Conservation (phyloP, 352 stramenopile genomes). For the Phytophthora melonis region DNA sequence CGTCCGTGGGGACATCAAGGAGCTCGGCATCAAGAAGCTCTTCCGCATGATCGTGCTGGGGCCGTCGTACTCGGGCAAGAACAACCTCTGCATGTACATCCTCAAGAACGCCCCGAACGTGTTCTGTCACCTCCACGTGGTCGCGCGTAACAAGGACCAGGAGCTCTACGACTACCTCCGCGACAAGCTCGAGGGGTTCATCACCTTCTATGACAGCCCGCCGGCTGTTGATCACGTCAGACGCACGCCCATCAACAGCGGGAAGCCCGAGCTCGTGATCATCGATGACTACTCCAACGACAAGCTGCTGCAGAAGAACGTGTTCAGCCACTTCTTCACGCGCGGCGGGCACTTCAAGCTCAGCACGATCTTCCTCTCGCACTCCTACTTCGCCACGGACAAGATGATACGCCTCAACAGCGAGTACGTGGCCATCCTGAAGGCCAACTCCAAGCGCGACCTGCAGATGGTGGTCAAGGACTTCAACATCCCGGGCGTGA, state of each 20-base stretch:
- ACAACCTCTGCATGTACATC: background rate
- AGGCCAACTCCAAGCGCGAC: slow-evolving; percentile 26
- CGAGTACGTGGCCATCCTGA: slow-evolving; percentile 13
- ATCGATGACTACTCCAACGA: slow-evolving; percentile 33
- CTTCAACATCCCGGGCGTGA: slow-evolving; percentile 16
- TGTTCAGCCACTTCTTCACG: slow-evolving; percentile 4
- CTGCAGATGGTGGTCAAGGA: slow-evolving; percentile 27
- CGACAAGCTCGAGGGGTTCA: slow-evolving; percentile 34
- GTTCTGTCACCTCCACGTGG: slow-evolving; percentile 11
- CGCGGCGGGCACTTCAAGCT: slow-evolving; percentile 14
- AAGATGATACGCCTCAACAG: background rate
- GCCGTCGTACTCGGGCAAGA: slow-evolving; percentile 25
- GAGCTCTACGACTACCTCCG: slow-evolving; percentile 29
- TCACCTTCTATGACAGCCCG: slow-evolving; percentile 11
- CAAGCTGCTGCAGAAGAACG: slow-evolving; percentile 16
- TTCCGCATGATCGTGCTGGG: slow-evolving; percentile 30
- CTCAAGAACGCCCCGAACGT: slow-evolving; percentile 4
- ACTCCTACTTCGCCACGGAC: background rate
- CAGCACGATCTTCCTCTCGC: slow-evolving; percentile 8
- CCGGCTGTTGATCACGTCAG: slow-evolving; percentile 15
- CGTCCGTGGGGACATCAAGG: slow-evolving; percentile 4
- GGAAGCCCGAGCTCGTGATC: slow-evolving; percentile 30
- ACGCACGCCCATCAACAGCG: slow-evolving; percentile 9
- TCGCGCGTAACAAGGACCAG: slow-evolving; percentile 29
- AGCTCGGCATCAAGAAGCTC: slow-evolving; percentile 28